Conservation (phyloP, 192 early-diverging fungal species). For the Dimargaris cristalligena region DNA sequence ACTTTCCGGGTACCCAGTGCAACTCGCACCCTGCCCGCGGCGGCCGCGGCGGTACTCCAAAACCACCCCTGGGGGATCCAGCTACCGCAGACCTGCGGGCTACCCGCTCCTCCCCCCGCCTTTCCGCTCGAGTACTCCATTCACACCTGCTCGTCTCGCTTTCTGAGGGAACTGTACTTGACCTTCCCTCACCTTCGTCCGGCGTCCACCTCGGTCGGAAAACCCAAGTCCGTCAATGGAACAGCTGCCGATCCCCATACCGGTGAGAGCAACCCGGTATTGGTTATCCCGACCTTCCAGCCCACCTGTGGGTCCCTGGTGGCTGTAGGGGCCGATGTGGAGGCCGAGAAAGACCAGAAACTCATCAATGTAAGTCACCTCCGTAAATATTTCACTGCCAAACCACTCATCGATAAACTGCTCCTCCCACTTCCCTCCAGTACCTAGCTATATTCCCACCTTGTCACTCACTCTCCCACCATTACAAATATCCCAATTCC, state of each 20-base stretch:
- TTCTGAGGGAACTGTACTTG: not conserved
- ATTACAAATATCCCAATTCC: too few species aligned
- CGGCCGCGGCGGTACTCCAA: too few species aligned
- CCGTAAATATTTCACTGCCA: not conserved
- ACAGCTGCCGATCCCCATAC: not conserved
- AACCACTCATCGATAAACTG: too few species aligned
- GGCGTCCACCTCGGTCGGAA: not conserved
- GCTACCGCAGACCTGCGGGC: too few species aligned
- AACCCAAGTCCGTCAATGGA: not conserved
- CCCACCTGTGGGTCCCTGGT: constrained; percentile 59
- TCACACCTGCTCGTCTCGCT: constrained; percentile 7
- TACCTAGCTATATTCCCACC: too few species aligned
- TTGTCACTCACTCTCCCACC: too few species aligned
- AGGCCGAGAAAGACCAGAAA: constrained; percentile 65
- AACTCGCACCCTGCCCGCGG: too few species aligned
- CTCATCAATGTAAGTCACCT: constrained; percentile 45
- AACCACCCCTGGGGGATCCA: too few species aligned
- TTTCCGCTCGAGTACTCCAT: constrained; percentile 6
- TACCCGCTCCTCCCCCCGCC: too few species aligned
- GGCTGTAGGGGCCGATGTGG: constrained; percentile 44
- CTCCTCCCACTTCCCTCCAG: too few species aligned
- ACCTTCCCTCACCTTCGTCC: constrained; percentile 1
- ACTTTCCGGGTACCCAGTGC: too few species aligned
- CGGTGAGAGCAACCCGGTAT: constrained; percentile 25
- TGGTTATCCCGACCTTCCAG: constrained; percentile 74